phyloP scores from a whole-genome alignment of 2,329 filamentous ascomycete genomes.

The Talaromyces sp. region DNA sequence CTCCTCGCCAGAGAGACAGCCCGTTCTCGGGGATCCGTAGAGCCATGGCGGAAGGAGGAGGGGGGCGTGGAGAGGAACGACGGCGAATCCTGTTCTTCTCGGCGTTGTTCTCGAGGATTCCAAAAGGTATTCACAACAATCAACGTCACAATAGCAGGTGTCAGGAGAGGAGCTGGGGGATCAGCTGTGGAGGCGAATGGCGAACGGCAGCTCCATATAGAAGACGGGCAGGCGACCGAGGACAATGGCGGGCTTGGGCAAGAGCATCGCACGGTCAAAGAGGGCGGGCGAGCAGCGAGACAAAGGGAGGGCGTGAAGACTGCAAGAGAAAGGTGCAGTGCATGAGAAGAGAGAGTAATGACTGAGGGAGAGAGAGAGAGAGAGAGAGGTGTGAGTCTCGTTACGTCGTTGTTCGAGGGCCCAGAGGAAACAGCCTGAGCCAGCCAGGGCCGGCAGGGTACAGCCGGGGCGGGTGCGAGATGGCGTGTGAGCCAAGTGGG shows the following conservation, averaged over 20 bases:
- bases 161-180: slow-evolving; percentile 7
- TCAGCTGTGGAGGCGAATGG: slow-evolving; percentile 12
- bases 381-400: background rate
- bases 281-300: background rate
- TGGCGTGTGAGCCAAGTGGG: background rate
- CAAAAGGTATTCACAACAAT: background rate
- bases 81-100: background rate
- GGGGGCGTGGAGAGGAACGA: slow-evolving; percentile 3
- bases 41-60: slow-evolving; percentile 21
- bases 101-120: background rate
- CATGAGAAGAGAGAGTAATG: background rate
- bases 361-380: slow-evolving; percentile 8
- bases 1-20: slow-evolving; percentile 33
- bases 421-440: background rate
- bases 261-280: background rate
- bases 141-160: slow-evolving; percentile 11
- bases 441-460: background rate
- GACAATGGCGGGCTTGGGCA: slow-evolving; percentile 15
- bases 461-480: background rate
- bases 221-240: background rate
- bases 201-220: slow-evolving; percentile 12
- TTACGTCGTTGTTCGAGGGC: background rate
- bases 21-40: slow-evolving; percentile 34
- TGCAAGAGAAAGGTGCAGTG: background rate
- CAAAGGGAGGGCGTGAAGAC: slow-evolving; percentile 7